Base-by-base conservation (phyloP, 805 yeast species). In the Saccharomyces jurei region DNA sequence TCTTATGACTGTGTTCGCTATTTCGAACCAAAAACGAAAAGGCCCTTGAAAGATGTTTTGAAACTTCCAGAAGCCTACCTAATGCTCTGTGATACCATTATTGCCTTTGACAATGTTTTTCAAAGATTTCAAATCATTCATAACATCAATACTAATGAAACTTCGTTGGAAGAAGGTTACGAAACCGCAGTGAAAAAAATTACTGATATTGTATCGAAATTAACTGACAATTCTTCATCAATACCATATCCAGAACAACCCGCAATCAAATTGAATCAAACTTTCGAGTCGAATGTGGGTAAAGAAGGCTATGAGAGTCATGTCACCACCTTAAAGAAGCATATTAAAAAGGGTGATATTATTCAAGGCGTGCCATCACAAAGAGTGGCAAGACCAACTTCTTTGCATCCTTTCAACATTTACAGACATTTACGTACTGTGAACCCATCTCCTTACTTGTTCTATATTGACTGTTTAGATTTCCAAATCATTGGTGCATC, bases 301-400 rank as follows among this genome's bases (percentile, higher is more conserved):
- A 87, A 89, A 73, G 87, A 83, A 54, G 99, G 99, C 50, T 94
- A 94, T 69, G 96, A 94, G 72, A 63, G 64, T 30, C 96, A 89
- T 70, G 99, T 94, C 44, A 69, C 75, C 11, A 77, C 71, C 13
- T 78, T 94, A 65, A 90, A 90, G 66, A 72, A 81, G 46, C 97
- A 92, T 66, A 94, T 94, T 63, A 72, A 84, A 63, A 81, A 82
- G 61, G 99, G 99, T 56, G 98, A 94, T 66, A 89, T 94, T 55
- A 87, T 94, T 73, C 99, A 94, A 72, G 97, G 96, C 1, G 99
- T 94, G 26, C 99, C 99, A 5, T 91, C 97, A 1, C 99, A 94
- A 76, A 81, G 99, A 67, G 90, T 94, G 28, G 89, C 96, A 4
- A 84, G 97, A 71, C 97, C 96, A 41, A 94, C 99, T 0, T 83